These are phyloP conservation scores for Peronospora belbahrii DNA, from an alignment of 352 stramenopile genomes.

Conservation along the genomic window DNA sequence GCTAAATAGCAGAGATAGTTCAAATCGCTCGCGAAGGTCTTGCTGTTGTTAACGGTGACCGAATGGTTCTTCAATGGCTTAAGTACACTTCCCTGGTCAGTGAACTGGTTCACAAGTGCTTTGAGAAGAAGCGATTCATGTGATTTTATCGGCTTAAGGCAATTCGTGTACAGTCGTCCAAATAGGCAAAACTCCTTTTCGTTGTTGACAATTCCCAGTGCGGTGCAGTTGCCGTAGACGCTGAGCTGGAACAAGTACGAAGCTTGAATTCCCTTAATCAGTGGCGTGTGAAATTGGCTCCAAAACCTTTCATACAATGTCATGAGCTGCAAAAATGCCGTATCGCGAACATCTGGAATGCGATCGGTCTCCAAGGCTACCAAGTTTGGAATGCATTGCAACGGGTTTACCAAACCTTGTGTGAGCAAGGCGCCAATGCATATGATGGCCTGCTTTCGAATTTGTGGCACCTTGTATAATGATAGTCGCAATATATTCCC, in stretches of 20 bases:
- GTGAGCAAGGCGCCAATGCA: constrained; percentile 64
- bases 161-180: constrained; percentile 60
- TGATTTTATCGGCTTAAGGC: constrained; percentile 35
- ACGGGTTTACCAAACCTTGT: constrained; percentile 69
- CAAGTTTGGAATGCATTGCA: constrained; percentile 70
- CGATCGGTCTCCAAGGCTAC: constrained; percentile 78
- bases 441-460: constrained; percentile 60
- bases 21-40: constrained; percentile 16
- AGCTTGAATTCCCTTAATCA: constrained; percentile 50
- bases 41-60: constrained; percentile 4
- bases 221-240: constrained; percentile 39
- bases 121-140: constrained; percentile 55
- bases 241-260: constrained; percentile 65
- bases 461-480: constrained; percentile 43
- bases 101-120: constrained; percentile 68
- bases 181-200: constrained; percentile 67
- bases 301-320: constrained; percentile 53
- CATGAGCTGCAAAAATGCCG: constrained; percentile 57
- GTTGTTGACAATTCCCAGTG: constrained; percentile 57
- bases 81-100: constrained; percentile 39
- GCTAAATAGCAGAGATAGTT: constrained; percentile 76
- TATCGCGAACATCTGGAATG: constrained; percentile 50
- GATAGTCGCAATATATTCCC: constrained; percentile 48
- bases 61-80: constrained; percentile 18
- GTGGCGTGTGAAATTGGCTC: constrained; percentile 39